Conservation (phyloP, 257 asterid species). For the Solanum okadae region DNA sequence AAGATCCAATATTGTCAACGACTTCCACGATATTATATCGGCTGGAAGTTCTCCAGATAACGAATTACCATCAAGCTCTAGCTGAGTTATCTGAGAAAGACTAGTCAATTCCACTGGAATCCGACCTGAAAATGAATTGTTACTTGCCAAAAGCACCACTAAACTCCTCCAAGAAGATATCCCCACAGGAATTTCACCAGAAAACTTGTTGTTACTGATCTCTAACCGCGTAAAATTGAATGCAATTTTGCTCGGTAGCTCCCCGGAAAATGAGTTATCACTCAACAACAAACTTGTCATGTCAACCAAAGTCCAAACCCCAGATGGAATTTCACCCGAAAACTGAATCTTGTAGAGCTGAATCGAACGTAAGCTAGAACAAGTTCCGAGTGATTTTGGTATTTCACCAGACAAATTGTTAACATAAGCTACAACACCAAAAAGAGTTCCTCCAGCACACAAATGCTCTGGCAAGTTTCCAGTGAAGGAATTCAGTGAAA, state of each 20-base stretch:
- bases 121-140: constrained; percentile 51
- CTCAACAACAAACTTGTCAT: constrained; percentile 53
- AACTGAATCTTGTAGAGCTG: constrained; percentile 47
- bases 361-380: constrained; percentile 38
- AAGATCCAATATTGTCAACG: constrained; percentile 41
- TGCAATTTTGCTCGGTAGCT: constrained; percentile 44
- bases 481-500: constrained; percentile 47
- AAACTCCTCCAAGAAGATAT: constrained; percentile 49
- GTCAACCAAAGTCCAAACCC: constrained; percentile 41
- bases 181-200: constrained; percentile 49
- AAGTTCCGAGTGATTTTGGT: constrained; percentile 51
- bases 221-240: constrained; percentile 59
- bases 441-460: constrained; percentile 47
- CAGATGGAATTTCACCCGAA: constrained; percentile 60
- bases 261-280: constrained; percentile 54
- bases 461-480: constrained; percentile 65
- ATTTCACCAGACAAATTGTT: constrained; percentile 58
- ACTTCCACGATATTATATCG: constrained; percentile 55
- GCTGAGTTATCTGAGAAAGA: constrained; percentile 35
- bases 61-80: constrained; percentile 58
- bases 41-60: constrained; percentile 59
- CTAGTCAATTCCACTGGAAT: constrained; percentile 50
- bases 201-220: constrained; percentile 52
- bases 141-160: constrained; percentile 55
- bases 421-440: constrained; percentile 49